These are phyloP conservation scores for Coleophoma eucalyptorum DNA, from an alignment of 2,329 filamentous ascomycete genomes.

Conservation along the genomic window DNA sequence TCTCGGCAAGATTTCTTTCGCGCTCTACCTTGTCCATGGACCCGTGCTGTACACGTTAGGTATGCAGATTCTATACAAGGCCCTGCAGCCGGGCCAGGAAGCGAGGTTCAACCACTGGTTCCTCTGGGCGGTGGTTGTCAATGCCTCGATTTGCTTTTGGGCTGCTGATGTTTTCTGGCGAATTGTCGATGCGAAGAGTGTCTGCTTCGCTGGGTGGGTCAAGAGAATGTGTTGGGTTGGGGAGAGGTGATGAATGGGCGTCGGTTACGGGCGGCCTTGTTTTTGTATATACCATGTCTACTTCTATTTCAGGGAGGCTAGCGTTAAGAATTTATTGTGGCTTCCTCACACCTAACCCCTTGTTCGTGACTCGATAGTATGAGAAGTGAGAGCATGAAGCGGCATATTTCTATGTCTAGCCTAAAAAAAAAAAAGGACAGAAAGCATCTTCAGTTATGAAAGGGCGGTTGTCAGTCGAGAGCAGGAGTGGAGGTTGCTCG, in stretches of 20 bases:
- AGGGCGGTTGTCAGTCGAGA: too few species aligned
- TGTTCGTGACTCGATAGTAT: too few species aligned
- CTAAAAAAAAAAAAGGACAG: too few species aligned
- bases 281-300: not conserved
- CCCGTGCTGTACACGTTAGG: constrained; percentile 33
- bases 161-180: constrained; percentile 54
- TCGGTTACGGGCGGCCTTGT: too few species aligned
- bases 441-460: too few species aligned
- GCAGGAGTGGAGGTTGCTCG: too few species aligned
- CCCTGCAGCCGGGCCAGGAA: not conserved
- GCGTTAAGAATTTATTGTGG: too few species aligned
- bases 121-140: constrained; percentile 26
- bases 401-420: too few species aligned
- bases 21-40: constrained; percentile 51
- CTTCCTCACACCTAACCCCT: too few species aligned
- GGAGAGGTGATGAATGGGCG: not conserved
- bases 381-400: too few species aligned
- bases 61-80: constrained; percentile 5
- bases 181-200: constrained; percentile 43
- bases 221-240: constrained; percentile 24
- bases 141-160: constrained; percentile 41
- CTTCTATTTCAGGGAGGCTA: too few species aligned
- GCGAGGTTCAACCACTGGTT: constrained; percentile 15
- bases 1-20: constrained; percentile 48
- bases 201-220: constrained; percentile 41